These are phyloP conservation scores for Fusarium caatingaense DNA, from an alignment of 2,329 filamentous ascomycete genomes.

Conservation along the genomic window DNA sequence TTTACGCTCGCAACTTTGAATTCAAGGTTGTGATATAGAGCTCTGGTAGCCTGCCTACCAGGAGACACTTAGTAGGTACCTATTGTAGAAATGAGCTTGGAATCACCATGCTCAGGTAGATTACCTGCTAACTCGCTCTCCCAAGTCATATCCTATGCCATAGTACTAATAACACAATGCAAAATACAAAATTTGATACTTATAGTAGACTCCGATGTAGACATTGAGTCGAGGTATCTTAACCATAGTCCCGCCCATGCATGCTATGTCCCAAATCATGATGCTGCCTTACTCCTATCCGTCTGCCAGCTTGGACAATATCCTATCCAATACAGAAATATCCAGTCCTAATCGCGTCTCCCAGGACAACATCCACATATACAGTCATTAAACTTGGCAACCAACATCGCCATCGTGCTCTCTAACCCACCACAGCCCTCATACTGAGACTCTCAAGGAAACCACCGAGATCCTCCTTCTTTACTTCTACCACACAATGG, in stretches of 20 bases:
- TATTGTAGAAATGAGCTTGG: not conserved
- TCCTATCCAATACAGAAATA: constrained; percentile 25
- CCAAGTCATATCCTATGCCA: not conserved
- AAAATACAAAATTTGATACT: constrained; percentile 1
- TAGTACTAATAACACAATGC: not conserved
- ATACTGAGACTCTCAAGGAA: constrained; percentile 93
- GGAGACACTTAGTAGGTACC: not conserved
- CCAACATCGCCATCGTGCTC: not conserved
- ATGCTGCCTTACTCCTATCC: constrained; percentile 35
- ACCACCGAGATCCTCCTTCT: constrained; percentile 89
- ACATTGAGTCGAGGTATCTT: constrained; percentile 36
- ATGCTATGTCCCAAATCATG: constrained; percentile 37
- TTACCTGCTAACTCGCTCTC: not conserved
- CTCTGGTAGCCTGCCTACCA: not conserved
- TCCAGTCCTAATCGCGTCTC: constrained; percentile 10
- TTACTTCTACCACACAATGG: constrained; percentile 97
- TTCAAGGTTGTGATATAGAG: not conserved
- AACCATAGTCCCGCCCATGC: constrained; percentile 32
- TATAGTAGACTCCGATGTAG: constrained; percentile 1
- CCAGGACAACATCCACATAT: constrained; percentile 14
- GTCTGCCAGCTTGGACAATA: constrained; percentile 14
- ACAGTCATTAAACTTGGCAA: constrained; percentile 17
- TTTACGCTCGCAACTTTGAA: not conserved
- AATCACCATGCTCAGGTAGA: not conserved
- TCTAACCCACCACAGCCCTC: constrained; percentile 81